Evolutionary conservation across 2,329 filamentous ascomycete genomes (phyloP), one percentile per base, ranked within the genome.

Genomic region (Monilinia aucupariae): DNA sequence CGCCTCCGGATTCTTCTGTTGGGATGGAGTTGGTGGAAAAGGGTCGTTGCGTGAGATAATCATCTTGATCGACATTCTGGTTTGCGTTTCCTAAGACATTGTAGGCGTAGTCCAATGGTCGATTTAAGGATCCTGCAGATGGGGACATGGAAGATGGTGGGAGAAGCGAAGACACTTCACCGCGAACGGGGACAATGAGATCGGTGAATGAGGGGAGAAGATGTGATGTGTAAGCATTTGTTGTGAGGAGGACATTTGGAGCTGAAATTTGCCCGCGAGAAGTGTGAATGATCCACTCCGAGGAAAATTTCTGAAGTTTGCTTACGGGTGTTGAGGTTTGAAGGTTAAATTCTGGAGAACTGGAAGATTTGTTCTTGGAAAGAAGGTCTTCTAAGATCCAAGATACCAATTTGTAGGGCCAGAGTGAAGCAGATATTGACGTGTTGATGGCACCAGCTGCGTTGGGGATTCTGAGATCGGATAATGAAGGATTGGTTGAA

Each of bases 391-490:
- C 84, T 0, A 96, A 76, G 0, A 92, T 80, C 75, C 85, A 88
- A 1, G 85, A 79, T 2, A 96, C 86, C 22, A 96, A 82, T 76
- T 94, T 96, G 75, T 96, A 96, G 0, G 91, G 91, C 89, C 89
- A 92, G 52, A 91, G 73, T 68, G 85, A 85, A 0, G 86, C 89
- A 0, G 90, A 89, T 49, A 83, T 77, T 48, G 78, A 77, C 65
- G 87, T 87, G 20, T 87, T 76, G 4, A 91, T 80, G 7, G 85
- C 88, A 2, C 86, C 90, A 9, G 80, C 72, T 8, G 85, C 86
- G 9, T 74, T 74, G 0, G 82, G 80, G 1, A 88, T 75, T 4
- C 85, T 78, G 30, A 89, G 78, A 41, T 76, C 75, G 34, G 75
- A 76, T 4, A 90, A 76, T 2, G 72, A 71, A 2, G 73, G 71